Conservation (phyloP, 2,329 filamentous ascomycete species). For the Zymoseptoria passerinii region DNA sequence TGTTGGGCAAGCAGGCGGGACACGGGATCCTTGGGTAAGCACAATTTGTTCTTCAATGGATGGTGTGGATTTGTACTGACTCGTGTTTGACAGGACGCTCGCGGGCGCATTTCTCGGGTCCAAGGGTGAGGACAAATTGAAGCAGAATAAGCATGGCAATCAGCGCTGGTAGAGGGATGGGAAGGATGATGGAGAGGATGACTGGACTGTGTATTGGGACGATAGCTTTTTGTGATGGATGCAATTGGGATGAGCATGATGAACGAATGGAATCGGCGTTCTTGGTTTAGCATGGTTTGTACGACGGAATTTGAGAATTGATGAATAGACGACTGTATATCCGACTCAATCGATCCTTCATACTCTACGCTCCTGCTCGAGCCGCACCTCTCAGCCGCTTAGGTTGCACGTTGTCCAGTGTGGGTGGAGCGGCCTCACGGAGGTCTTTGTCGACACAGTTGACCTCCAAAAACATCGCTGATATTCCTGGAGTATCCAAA, state of each 20-base stretch:
- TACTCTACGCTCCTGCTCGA: too few relatives aligned
- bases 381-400: too few relatives aligned
- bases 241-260: not conserved
- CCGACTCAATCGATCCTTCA: too few relatives aligned
- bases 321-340: too few relatives aligned
- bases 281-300: too few relatives aligned
- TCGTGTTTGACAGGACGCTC: slow-evolving; percentile 37
- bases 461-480: too few relatives aligned
- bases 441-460: too few relatives aligned
- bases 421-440: too few relatives aligned
- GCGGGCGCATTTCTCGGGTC: slow-evolving; percentile 50
- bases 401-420: too few relatives aligned
- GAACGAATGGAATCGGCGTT: too few relatives aligned
- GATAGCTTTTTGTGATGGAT: not conserved
- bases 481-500: too few relatives aligned
- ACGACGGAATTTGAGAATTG: too few relatives aligned
- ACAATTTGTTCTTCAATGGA: not conserved
- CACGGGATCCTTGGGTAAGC: slow-evolving; percentile 42
- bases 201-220: not conserved
- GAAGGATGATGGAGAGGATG: not conserved
- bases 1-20: slow-evolving; percentile 49
- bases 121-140: slow-evolving; percentile 47
- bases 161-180: not conserved
- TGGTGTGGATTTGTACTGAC: not conserved
- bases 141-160: slow-evolving; percentile 30